Evolutionary conservation across 257 asterid species (phyloP).

Genomic region (Rehmannia glutinosa): DNA sequence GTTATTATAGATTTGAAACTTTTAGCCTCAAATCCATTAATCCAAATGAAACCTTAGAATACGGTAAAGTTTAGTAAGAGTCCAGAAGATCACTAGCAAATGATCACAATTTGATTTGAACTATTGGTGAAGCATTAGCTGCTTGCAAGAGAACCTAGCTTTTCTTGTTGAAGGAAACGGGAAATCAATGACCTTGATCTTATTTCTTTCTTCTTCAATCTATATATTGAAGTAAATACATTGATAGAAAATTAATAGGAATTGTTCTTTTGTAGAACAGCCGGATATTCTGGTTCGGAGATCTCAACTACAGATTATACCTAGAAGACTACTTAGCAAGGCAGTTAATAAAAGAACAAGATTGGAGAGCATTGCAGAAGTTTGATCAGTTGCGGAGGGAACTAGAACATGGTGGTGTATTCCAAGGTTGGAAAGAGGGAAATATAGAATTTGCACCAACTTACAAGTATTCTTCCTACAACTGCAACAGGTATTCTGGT

Average conservation of each 20-base stretch:
- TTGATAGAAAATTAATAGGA: neutral
- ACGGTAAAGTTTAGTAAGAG: too few relatives aligned
- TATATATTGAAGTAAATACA: neutral
- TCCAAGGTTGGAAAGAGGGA: constrained; percentile 94
- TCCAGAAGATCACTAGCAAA: neutral
- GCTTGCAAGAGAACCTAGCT: too few relatives aligned
- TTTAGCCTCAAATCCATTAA: too few relatives aligned
- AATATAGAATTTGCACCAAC: constrained; percentile 87
- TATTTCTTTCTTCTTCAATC: neutral
- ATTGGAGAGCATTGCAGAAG: constrained; percentile 69
- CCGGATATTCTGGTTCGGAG: constrained; percentile 97
- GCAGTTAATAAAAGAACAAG: constrained; percentile 55
- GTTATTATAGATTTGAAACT: too few relatives aligned
- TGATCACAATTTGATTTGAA: too few relatives aligned
- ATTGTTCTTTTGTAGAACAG: constrained; percentile 50
- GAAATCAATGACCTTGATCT: too few relatives aligned
- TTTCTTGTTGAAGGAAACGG: too few relatives aligned
- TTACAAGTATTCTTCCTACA: constrained; percentile 74
- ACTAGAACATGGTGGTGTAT: constrained; percentile 72
- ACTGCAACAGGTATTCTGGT: constrained; percentile 77
- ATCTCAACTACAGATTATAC: constrained; percentile 88
- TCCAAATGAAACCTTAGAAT: too few relatives aligned
- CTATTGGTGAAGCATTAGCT: too few relatives aligned
- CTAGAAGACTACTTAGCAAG: constrained; percentile 80
- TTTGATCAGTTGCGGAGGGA: constrained; percentile 83